phyloP scores from a whole-genome alignment of 2,329 filamentous ascomycete genomes.

The Karstenula rhodostoma region DNA sequence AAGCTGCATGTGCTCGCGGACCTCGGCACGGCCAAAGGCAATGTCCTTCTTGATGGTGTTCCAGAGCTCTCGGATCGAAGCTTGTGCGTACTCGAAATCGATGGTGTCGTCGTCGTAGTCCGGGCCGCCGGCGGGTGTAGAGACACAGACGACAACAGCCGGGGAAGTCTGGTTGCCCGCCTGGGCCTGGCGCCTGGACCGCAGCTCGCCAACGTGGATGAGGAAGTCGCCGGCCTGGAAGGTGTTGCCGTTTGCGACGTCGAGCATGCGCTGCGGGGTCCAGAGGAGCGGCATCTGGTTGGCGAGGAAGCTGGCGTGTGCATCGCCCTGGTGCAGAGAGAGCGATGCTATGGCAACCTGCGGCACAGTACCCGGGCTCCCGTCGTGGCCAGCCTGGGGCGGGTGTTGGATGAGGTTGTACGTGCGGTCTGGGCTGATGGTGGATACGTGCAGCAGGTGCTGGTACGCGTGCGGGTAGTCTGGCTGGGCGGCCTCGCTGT shows the following conservation, averaged over 20 bases:
- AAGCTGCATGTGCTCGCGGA: slow-evolving; percentile 39
- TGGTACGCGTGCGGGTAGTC: slow-evolving; percentile 35
- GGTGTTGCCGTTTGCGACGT: slow-evolving; percentile 28
- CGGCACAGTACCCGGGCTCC: background rate
- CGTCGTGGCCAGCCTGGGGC: slow-evolving; percentile 6
- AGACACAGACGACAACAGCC: slow-evolving; percentile 41
- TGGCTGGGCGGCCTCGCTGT: slow-evolving; percentile 26
- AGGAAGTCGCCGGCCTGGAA: slow-evolving; percentile 35
- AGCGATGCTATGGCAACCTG: slow-evolving; percentile 32
- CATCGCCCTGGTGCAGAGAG: slow-evolving; percentile 33
- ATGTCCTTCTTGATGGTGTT: slow-evolving; percentile 27
- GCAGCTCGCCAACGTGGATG: slow-evolving; percentile 40
- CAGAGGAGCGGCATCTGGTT: slow-evolving; percentile 39
- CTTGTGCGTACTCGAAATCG: slow-evolving; percentile 35
- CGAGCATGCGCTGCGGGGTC: slow-evolving; percentile 34
- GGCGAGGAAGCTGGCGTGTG: slow-evolving; percentile 27
- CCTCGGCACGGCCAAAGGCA: slow-evolving; percentile 36
- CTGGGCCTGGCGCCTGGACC: slow-evolving; percentile 28
- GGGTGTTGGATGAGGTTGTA: slow-evolving; percentile 37
- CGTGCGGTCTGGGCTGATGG: slow-evolving; percentile 28
- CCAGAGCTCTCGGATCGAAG: slow-evolving; percentile 38
- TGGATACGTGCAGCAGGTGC: slow-evolving; percentile 40
- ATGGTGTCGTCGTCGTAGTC: slow-evolving; percentile 17
- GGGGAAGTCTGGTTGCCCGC: slow-evolving; percentile 31
- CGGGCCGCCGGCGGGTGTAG: slow-evolving; percentile 21